Evolutionary conservation across 1,139 yeast species (phyloP).

Genomic region (Candida buenavistaensis): DNA sequence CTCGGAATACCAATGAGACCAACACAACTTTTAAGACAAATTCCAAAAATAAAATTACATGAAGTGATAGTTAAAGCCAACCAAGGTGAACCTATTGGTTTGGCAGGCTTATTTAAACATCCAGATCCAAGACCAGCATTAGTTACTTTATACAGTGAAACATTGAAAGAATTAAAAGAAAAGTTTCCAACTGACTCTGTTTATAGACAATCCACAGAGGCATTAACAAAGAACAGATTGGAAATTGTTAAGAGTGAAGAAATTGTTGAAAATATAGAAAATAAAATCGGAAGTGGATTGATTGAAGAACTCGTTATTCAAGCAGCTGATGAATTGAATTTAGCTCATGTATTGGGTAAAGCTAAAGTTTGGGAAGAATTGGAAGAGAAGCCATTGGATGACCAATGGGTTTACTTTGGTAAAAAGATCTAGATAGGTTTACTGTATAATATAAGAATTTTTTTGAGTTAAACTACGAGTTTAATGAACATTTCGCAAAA

Average conservation of each 20-base stretch:
- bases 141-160: constrained; percentile 67
- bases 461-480: no score
- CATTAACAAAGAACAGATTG: constrained; percentile 70
- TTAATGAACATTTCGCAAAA: no score
- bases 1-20: constrained; percentile 38
- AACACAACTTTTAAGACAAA: constrained; percentile 48
- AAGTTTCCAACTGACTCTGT: constrained; percentile 72
- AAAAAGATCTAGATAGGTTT: constrained; percentile 41
- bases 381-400: constrained; percentile 67
- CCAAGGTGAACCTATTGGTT: constrained; percentile 74
- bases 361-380: constrained; percentile 70
- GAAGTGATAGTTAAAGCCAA: constrained; percentile 64
- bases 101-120: constrained; percentile 76
- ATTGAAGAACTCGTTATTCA: constrained; percentile 82
- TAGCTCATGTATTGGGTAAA: constrained; percentile 67
- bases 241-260: constrained; percentile 64
- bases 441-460: background rate
- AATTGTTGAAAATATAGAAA: constrained; percentile 67
- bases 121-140: constrained; percentile 86
- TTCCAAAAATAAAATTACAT: constrained; percentile 16
- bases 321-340: constrained; percentile 76
- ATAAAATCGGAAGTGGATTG: constrained; percentile 76
- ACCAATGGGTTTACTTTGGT: constrained; percentile 74
- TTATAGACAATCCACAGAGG: constrained; percentile 75
- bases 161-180: constrained; percentile 56